Evolutionary conservation across 768 basidiomycete species (phyloP).

Genomic region (Cystobasidium tubakii): DNA sequence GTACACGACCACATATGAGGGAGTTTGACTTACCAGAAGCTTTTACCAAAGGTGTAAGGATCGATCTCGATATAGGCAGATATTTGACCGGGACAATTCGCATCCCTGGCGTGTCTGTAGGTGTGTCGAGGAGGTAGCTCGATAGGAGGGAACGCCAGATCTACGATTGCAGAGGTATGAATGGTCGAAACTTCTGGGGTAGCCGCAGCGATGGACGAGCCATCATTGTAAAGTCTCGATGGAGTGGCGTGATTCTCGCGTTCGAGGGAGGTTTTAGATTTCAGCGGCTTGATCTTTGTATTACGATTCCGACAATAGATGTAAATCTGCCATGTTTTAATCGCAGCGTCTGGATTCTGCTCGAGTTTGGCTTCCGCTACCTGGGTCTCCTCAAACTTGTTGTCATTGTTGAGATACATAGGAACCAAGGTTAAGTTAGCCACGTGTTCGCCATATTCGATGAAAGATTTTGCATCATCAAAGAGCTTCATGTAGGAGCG

Average conservation of each 20-base stretch:
- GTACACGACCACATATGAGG: background rate
- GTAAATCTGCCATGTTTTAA: conserved; percentile 5
- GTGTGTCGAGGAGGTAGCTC: background rate
- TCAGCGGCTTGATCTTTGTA: background rate
- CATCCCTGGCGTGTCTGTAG: background rate
- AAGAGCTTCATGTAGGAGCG: background rate
- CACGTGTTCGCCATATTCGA: background rate
- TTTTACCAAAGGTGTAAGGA: background rate
- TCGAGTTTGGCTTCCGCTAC: background rate
- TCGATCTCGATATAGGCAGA: background rate
- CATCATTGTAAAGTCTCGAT: background rate
- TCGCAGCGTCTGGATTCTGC: background rate
- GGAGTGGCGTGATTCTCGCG: background rate
- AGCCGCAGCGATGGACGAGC: too few relatives aligned
- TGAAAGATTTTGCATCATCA: background rate
- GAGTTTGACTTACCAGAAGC: background rate
- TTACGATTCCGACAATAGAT: background rate
- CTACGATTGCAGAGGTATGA: too few relatives aligned
- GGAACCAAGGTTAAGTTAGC: background rate
- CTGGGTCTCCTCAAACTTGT: background rate
- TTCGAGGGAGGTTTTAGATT: background rate
- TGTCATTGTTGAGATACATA: background rate
- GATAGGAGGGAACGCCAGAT: background rate
- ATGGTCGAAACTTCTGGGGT: too few relatives aligned
- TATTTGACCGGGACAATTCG: background rate